Evolutionary conservation across 2,329 filamentous ascomycete genomes (phyloP).

Genomic region (Aspergillus awamori): DNA sequence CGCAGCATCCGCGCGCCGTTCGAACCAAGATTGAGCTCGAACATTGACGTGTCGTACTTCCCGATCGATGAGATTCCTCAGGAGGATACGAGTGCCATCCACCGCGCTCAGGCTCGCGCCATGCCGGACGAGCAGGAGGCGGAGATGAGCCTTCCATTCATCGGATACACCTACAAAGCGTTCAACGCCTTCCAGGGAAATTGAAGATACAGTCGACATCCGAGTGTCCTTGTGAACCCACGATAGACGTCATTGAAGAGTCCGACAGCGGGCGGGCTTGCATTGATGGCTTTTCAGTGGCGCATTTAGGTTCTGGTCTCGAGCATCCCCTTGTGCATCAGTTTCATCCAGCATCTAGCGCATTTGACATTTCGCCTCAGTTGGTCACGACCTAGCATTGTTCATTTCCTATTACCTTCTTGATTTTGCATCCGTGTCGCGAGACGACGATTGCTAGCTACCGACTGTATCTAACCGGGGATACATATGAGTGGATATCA

Average conservation of each 20-base stretch:
- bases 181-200: conserved; percentile 69
- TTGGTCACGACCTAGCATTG: conserved; percentile 31
- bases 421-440: conserved; percentile 31
- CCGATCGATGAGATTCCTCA: conserved; percentile 98
- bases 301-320: conserved; percentile 26
- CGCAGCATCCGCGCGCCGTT: conserved; percentile 93
- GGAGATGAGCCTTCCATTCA: conserved; percentile 94
- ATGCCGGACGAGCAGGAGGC: conserved; percentile 77
- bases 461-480: conserved; percentile 19
- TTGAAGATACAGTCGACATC: conserved; percentile 30
- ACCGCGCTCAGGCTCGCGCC: conserved; percentile 80
- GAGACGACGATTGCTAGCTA: conserved; percentile 25
- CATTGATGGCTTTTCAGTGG: conserved; percentile 27
- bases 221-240: conserved; percentile 23
- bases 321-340: conserved; percentile 29
- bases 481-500: conserved; percentile 19
- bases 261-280: conserved; percentile 40
- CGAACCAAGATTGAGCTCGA: conserved; percentile 88
- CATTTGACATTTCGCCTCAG: conserved; percentile 25
- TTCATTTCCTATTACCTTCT: conserved; percentile 22
- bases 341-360: conserved; percentile 42
- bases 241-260: conserved; percentile 25
- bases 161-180: conserved; percentile 96
- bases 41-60: conserved; percentile 97
- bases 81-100: conserved; percentile 84